These are phyloP conservation scores for Candida ortonii DNA, from an alignment of 805 yeast species.

Conservation along the genomic window DNA sequence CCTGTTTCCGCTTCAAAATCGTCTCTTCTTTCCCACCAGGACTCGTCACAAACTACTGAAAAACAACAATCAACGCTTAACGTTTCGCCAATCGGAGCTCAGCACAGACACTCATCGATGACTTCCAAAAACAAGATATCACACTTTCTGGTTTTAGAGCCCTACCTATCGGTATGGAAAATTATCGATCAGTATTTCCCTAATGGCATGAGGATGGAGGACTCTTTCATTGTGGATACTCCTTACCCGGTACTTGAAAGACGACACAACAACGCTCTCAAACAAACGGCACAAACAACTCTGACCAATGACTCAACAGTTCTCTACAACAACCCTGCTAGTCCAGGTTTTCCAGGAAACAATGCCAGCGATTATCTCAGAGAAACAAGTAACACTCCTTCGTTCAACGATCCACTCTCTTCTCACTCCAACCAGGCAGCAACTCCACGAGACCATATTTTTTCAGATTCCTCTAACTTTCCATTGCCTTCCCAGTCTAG, in stretches of 20 bases:
- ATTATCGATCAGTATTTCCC: constrained; percentile 61
- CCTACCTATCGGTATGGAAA: constrained; percentile 60
- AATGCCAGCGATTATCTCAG: constrained; percentile 5
- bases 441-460: constrained; percentile 14
- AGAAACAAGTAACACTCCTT: constrained; percentile 11
- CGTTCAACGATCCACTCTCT: constrained; percentile 9
- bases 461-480: constrained; percentile 8
- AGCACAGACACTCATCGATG: background rate
- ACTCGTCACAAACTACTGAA: constrained; percentile 4
- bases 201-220: constrained; percentile 62
- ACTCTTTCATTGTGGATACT: constrained; percentile 60
- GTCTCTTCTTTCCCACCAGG: constrained; percentile 15
- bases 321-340: background rate
- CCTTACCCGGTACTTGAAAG: constrained; percentile 27
- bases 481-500: constrained; percentile 1
- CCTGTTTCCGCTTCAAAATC: constrained; percentile 28
- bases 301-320: constrained; percentile 2
- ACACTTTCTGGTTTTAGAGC: constrained; percentile 38
- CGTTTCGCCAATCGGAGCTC: background rate
- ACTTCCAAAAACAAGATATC: constrained; percentile 5
- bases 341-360: too few relatives aligned
- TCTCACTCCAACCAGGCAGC: constrained; percentile 10
- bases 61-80: constrained; percentile 1
- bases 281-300: background rate
- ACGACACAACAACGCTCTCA: constrained; percentile 2